Evolutionary conservation across 2,329 filamentous ascomycete species (phyloP), one percentile per base, ranked within the genome.

Genomic region (Trichophyton benhamiae): DNA sequence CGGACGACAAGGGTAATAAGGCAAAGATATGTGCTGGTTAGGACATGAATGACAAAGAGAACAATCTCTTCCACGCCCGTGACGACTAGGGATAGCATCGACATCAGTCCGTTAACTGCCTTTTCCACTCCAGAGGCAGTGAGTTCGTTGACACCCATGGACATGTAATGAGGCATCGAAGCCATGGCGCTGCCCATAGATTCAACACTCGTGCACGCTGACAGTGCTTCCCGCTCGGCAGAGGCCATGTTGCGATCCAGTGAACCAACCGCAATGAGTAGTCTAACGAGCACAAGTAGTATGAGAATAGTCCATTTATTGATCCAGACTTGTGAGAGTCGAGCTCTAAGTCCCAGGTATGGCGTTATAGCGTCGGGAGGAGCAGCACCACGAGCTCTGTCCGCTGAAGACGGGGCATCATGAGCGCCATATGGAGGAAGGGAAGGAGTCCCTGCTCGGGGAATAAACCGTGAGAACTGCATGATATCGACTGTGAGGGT

Each of bases 131-230:
- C 87, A 57, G 81, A 81, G 36, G 90, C 89, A 6, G 89, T 87
- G 67, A 97, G 77, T 63, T 89, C 83, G 75, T 99, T 99, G 71
- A 96, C 86, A 60, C 94, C 94, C 59, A 82, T 79, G 1, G 91
- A 88, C 72, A 97, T 86, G 76, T 96, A 97, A 75, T 96, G 88
- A 62, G 94, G 94, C 91, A 97, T 96, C 42, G 94, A 97, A 44
- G 92, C 94, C 89, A 99, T 92, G 63, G 90, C 83, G 72, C 91
- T 96, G 65, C 92, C 94, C 67, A 95, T 84, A 67, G 89, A 89
- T 77, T 99, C 92, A 57, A 97, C 92, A 72, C 88, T 88, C 62
- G 86, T 90, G 74, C 94, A 99, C 65, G 92, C 91, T 59, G 89
- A 87, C 60, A 96, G 82, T 25, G 94, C 92, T 78, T 96, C 86